Evolutionary conservation across 805 yeast genomes (phyloP).

Genomic region (Starmerella khaoyaiensis): DNA sequence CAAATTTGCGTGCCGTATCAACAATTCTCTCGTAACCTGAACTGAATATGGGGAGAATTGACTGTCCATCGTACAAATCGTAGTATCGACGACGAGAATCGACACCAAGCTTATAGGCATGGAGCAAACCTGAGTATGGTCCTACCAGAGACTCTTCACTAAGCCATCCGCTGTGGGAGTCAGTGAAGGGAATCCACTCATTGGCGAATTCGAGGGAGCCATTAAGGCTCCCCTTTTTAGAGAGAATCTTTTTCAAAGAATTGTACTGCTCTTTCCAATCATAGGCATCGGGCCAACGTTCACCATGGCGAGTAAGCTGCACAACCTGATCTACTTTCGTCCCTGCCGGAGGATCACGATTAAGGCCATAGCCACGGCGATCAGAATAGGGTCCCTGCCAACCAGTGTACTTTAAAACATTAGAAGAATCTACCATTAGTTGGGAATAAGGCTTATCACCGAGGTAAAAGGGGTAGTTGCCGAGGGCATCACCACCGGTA

Average conservation of each 20-base stretch:
- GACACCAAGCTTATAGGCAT: conserved; percentile 40
- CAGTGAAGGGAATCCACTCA: conserved; percentile 34
- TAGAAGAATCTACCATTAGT: conserved; percentile 24
- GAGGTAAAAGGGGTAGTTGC: conserved; percentile 12
- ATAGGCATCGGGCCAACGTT: conserved; percentile 35
- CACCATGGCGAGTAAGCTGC: conserved; percentile 45
- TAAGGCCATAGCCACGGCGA: conserved; percentile 41
- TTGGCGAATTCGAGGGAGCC: conserved; percentile 39
- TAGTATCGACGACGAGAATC: conserved; percentile 38
- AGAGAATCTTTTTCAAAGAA: conserved; percentile 10
- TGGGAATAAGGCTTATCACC: conserved; percentile 21
- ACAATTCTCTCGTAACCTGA: conserved; percentile 40
- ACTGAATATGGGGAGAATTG: conserved; percentile 39
- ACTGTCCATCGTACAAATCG: conserved; percentile 31
- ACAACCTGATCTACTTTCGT: conserved; percentile 45
- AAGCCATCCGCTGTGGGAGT: conserved; percentile 28
- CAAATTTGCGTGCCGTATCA: conserved; percentile 24
- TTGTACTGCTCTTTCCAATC: conserved; percentile 11
- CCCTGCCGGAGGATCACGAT: conserved; percentile 38
- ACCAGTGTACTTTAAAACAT: conserved; percentile 17
- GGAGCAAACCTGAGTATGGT: conserved; percentile 41
- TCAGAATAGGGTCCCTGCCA: conserved; percentile 20
- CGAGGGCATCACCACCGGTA: conserved; percentile 13
- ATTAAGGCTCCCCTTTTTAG: conserved; percentile 11
- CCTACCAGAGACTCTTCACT: conserved; percentile 42